Percentiles rank a stretch among this genome's conserved stretches.
Conservation (phyloP, 2,329 filamentous ascomycete genomes). For the Penicillium crustosum region DNA sequence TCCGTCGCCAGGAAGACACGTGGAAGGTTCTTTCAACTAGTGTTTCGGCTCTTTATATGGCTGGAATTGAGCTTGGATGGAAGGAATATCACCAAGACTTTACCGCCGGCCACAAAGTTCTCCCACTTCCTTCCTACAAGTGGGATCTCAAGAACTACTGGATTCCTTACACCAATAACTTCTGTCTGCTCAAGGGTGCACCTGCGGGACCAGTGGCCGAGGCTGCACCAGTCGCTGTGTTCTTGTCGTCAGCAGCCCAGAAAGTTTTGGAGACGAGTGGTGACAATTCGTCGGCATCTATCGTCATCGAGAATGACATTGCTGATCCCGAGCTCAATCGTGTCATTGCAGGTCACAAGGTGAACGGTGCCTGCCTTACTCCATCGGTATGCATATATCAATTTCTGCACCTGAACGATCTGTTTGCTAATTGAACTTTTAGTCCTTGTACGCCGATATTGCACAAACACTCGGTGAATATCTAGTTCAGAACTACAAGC, state of each 20-base stretch:
- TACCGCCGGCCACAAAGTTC: conserved; percentile 29
- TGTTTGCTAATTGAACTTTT: conserved; percentile 4
- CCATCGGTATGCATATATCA: conserved; percentile 28
- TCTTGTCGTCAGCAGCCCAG: conserved; percentile 34
- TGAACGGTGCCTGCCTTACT: conserved; percentile 38
- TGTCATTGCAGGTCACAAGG: conserved; percentile 40
- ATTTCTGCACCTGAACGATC: background rate
- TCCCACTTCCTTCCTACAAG: conserved; percentile 40
- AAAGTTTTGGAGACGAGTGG: conserved; percentile 31
- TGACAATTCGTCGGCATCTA: conserved; percentile 26
- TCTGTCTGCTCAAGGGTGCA: conserved; percentile 35
- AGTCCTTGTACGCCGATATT: conserved; percentile 42
- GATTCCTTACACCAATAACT: conserved; percentile 38
- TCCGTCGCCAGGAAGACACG: conserved; percentile 44
- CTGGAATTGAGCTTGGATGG: conserved; percentile 43
- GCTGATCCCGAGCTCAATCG: conserved; percentile 35
- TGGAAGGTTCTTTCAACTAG: conserved; percentile 44
- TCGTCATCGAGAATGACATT: conserved; percentile 40
- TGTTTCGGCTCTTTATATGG: conserved; percentile 38
- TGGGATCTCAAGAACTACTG: conserved; percentile 45
- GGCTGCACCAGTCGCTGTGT: conserved; percentile 21
- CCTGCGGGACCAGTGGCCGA: conserved; percentile 23
- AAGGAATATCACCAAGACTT: conserved; percentile 48
- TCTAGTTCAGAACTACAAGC: conserved; percentile 36
- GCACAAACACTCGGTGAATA: conserved; percentile 38